Base-by-base conservation (phyloP, 2,329 filamentous ascomycete species). In the Malbranchea cinnamomea region DNA sequence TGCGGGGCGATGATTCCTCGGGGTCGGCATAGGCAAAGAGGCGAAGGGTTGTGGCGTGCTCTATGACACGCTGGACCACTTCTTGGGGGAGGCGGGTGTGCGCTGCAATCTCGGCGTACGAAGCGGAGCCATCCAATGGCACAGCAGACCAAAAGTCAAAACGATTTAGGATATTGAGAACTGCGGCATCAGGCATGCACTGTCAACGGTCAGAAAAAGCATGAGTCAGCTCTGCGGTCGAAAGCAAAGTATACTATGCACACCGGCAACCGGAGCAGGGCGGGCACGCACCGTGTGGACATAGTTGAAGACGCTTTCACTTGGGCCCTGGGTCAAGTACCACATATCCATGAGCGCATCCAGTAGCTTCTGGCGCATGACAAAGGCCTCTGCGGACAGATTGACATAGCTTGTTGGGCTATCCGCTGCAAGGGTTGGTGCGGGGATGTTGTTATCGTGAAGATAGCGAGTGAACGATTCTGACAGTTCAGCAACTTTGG, bases 141-240 rank as follows among this genome's bases (percentile, higher is more conserved):
- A 70, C 62, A 4, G 60, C 57, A 7, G 53, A 49, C 60, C 62
- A 68, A 40, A 68, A 66, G 39, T 67, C 48, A 41, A 68, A 68
- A 37, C 62, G 50, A 41, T 67, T 67, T 10, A 68, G 47, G 9
- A 64, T 47, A 38, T 64, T 63, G 21, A 68, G 51, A 7, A 47
- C 41, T 5, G 59, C 51, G 3, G 55, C 50, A 36, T 65, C 60
- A 2, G 62, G 61, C 27, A 62, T 52, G 19, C 44, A 50, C 60
- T 63, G 10, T 15, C n/a, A n/a, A n/a, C n/a, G n/a, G n/a, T n/a
- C 22, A 9, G n/a, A 13, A 15, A 20, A 10, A 28, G 26, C 15
- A 8, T 5, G 10, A 5, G 14, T 28, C 7, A 7, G 10, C 5
- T 9, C 1, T 9, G 8, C n/a, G n/a, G 4, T n/a, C 1, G 22